These are phyloP conservation scores for Raphanus sativus DNA, from an alignment of 345 rosid genomes.

Conservation along the genomic window DNA sequence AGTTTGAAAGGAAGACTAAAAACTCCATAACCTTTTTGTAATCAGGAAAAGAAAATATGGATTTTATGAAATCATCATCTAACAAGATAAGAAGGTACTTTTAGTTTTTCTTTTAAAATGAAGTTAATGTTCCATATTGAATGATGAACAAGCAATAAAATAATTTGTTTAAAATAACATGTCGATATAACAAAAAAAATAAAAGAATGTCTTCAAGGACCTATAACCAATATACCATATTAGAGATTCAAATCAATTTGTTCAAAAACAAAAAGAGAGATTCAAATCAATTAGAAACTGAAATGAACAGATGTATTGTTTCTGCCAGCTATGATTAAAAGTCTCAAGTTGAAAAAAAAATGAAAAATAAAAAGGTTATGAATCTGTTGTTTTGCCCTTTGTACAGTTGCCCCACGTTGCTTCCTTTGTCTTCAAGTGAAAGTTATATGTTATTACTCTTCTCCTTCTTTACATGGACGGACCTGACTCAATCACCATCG, in stretches of 20 bases:
- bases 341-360: background rate
- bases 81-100: too few species aligned
- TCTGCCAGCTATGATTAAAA: conserved; percentile 8
- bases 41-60: too few species aligned
- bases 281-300: conserved; percentile 25
- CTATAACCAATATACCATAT: conserved; percentile 30
- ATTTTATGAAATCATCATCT: too few species aligned
- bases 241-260: conserved; percentile 27
- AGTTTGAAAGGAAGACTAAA: background rate
- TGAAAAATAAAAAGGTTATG: background rate
- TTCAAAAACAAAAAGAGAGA: background rate
- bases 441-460: conserved; percentile 20
- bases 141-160: conserved; percentile 23
- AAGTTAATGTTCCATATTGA: conserved; percentile 6
- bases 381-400: conserved; percentile 30
- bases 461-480: conserved; percentile 32
- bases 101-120: too few species aligned
- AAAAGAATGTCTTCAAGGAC: conserved; percentile 20
- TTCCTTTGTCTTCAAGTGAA: conserved; percentile 28
- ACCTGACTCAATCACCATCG: conserved; percentile 27
- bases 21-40: background rate
- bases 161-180: conserved; percentile 24
- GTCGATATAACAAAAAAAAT: background rate
- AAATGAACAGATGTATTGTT: conserved; percentile 19
- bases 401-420: conserved; percentile 34